Evolutionary conservation across 192 early-diverging fungal species (phyloP).

Genomic region (Podila minutissima): DNA sequence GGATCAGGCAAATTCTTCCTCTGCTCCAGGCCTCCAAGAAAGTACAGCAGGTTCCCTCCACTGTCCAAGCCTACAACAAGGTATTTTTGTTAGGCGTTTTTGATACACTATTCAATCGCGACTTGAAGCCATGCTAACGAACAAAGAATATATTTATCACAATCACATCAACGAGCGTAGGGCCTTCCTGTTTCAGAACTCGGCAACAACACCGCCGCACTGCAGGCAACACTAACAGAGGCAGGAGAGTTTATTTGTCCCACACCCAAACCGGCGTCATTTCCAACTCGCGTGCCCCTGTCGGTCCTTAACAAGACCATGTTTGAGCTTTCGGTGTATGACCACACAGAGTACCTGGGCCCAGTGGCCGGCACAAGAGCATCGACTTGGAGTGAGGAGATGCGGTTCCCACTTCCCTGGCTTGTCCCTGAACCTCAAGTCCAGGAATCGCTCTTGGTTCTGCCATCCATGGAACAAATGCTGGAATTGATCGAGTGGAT

Average conservation of each 20-base stretch:
- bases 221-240: slow-evolving; percentile 30
- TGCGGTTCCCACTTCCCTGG: slow-evolving; percentile 48
- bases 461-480: slow-evolving; percentile 34
- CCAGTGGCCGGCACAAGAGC: slow-evolving; percentile 43
- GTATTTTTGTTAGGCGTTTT: not conserved
- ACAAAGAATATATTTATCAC: no score
- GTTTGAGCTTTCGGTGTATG: slow-evolving; percentile 51
- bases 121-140: no score
- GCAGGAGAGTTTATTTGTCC: slow-evolving; percentile 30
- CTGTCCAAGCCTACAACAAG: slow-evolving; percentile 19
- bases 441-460: slow-evolving; percentile 17
- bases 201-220: not conserved
- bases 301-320: slow-evolving; percentile 48
- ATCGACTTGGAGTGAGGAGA: slow-evolving; percentile 37
- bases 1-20: slow-evolving; percentile 40
- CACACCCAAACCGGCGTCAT: slow-evolving; percentile 15
- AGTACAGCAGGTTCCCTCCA: slow-evolving; percentile 22
- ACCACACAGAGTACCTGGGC: slow-evolving; percentile 37
- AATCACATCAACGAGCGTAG: not conserved
- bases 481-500: slow-evolving; percentile 46
- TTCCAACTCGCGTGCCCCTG: slow-evolving; percentile 33
- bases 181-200: not conserved
- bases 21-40: slow-evolving; percentile 28
- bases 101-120: not conserved
- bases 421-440: slow-evolving; percentile 43